These are phyloP conservation scores for Corrigiola litoralis DNA, from an alignment of 179 eudicot species.

Conservation along the genomic window DNA sequence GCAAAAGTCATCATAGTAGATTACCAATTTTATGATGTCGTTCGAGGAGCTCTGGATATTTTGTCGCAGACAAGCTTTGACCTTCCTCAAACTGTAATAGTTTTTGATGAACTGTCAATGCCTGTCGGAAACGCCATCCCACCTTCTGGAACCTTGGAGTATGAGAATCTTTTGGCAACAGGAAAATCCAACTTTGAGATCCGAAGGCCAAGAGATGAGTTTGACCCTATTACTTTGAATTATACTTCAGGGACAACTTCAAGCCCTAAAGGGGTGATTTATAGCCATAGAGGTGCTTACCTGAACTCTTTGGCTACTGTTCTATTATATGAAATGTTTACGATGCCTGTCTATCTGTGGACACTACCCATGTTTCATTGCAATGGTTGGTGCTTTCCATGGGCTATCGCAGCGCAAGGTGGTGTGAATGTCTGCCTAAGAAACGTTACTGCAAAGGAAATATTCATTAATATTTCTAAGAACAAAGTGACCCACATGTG, in stretches of 20 bases:
- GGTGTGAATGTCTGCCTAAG: slow-evolving; percentile 74
- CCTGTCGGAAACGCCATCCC: neutral
- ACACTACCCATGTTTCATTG: slow-evolving; percentile 88
- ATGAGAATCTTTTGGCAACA: slow-evolving; percentile 40
- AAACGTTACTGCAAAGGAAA: slow-evolving; percentile 40
- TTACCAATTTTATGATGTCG: slow-evolving; percentile 38
- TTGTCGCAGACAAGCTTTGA: slow-evolving; percentile 32
- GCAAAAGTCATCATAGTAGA: slow-evolving; percentile 66
- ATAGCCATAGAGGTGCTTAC: slow-evolving; percentile 75
- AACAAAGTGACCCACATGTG: slow-evolving; percentile 60
- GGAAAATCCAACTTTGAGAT: slow-evolving; percentile 43
- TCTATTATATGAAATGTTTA: slow-evolving; percentile 46
- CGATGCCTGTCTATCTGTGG: slow-evolving; percentile 64
- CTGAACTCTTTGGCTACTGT: slow-evolving; percentile 56
- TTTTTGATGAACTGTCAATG: slow-evolving; percentile 28
- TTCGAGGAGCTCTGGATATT: slow-evolving; percentile 42
- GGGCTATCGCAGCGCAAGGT: slow-evolving; percentile 78
- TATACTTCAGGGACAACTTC: slow-evolving; percentile 87
- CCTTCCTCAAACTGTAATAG: slow-evolving; percentile 46
- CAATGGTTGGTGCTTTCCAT: slow-evolving; percentile 78
- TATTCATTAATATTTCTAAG: slow-evolving; percentile 38
- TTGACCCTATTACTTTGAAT: slow-evolving; percentile 64
- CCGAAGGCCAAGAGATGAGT: slow-evolving; percentile 51
- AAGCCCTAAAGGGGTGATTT: slow-evolving; percentile 76
- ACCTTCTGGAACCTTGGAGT: slow-evolving; percentile 24